phyloP scores from a whole-genome alignment of 208 protist genomes.

The Porcisia deanei region DNA sequence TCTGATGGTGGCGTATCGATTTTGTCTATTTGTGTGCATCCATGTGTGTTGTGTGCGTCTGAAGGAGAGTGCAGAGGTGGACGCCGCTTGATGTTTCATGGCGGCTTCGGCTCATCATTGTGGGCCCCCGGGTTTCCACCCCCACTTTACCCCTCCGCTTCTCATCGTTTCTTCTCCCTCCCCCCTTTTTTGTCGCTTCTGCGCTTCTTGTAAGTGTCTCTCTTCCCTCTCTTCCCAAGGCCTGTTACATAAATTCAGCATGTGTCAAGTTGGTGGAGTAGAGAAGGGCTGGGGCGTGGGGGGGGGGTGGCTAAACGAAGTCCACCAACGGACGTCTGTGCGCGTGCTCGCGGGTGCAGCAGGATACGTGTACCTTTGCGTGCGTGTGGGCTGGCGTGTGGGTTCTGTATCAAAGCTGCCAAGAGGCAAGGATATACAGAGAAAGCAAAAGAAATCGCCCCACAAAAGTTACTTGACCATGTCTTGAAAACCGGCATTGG shows the following conservation, averaged over 20 bases:
- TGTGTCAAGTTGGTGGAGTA: no score
- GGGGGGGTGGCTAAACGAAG: background rate
- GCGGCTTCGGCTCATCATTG: background rate
- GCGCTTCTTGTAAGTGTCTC: no score
- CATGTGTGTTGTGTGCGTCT: background rate
- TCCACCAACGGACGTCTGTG: background rate
- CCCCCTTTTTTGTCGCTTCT: background rate
- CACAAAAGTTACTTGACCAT: background rate
- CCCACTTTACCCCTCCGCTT: background rate
- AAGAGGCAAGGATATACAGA: background rate
- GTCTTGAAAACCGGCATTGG: background rate
- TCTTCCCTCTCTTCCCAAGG: background rate
- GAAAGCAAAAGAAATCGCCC: background rate
- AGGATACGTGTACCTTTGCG: background rate
- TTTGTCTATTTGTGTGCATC: background rate
- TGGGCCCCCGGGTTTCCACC: background rate
- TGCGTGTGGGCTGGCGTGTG: background rate
- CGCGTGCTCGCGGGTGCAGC: background rate
- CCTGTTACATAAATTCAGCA: background rate
- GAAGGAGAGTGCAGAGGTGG: background rate
- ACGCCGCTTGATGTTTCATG: background rate
- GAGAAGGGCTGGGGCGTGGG: background rate
- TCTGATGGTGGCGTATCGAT: background rate
- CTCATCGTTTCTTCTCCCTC: background rate
- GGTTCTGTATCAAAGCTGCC: background rate